These are phyloP conservation scores for Durio zibethinus DNA, from an alignment of 345 rosid genomes.

Conservation along the genomic window DNA sequence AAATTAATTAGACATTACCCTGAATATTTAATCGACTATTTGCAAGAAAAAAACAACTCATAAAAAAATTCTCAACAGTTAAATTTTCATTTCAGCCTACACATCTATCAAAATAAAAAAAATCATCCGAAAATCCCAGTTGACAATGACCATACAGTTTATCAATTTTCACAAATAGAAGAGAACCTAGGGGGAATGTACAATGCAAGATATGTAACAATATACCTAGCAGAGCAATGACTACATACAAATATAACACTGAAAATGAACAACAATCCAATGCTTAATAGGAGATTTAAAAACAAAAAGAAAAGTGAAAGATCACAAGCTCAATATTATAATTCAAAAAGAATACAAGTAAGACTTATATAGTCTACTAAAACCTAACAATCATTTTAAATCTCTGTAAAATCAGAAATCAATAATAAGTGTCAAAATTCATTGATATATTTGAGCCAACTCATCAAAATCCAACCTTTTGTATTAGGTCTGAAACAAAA, in stretches of 20 bases:
- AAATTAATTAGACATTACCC: neutral
- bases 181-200: too few relatives aligned
- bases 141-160: neutral
- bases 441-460: neutral
- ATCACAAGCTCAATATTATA: neutral
- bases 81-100: neutral
- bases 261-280: neutral
- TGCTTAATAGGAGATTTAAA: neutral
- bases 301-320: neutral
- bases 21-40: neutral
- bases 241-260: neutral
- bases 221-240: neutral
- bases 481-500: neutral
- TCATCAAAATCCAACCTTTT: neutral
- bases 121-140: neutral
- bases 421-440: neutral
- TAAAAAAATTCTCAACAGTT: neutral
- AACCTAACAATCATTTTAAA: neutral
- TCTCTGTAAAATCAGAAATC: neutral
- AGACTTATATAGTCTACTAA: neutral
- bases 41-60: neutral
- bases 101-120: neutral
- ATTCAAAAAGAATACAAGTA: neutral
- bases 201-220: neutral
- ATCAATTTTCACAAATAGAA: neutral